A percentile compares a stretch with the other conserved stretches of the same genome.
Conservation (phyloP, 2,329 filamentous ascomycete species). For the Beauveria sp. region DNA sequence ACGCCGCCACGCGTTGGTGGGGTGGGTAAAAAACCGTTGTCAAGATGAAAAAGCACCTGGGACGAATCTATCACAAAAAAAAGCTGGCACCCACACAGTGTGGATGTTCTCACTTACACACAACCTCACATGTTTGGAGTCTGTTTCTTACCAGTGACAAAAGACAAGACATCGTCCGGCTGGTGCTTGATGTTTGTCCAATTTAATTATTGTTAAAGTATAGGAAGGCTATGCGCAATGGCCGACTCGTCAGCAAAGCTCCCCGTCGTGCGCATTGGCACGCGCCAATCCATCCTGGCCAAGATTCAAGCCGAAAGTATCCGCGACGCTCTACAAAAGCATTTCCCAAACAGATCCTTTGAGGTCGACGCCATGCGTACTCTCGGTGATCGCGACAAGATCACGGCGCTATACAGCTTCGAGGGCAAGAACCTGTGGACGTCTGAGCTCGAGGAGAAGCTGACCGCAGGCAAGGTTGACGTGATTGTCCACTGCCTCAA, state of each 20-base stretch:
- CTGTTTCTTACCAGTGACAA: too few relatives aligned
- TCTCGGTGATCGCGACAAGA: conserved; percentile 83
- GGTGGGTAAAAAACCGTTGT: too few relatives aligned
- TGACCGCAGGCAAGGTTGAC: conserved; percentile 64
- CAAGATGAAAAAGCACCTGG: too few relatives aligned
- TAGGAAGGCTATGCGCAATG: conserved; percentile 15
- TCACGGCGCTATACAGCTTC: conserved; percentile 80
- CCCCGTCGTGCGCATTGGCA: conserved; percentile 66
- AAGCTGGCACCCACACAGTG: too few relatives aligned
- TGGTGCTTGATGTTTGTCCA: too few relatives aligned
- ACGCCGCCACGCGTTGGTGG: not conserved
- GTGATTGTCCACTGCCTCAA: conserved; percentile 89
- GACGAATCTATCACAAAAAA: too few relatives aligned
- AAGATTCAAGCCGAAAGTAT: conserved; percentile 77
- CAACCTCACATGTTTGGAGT: too few relatives aligned
- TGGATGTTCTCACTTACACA: too few relatives aligned
- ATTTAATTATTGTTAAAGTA: not conserved
- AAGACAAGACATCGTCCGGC: too few relatives aligned
- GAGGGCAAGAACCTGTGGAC: conserved; percentile 95
- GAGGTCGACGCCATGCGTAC: conserved; percentile 74
- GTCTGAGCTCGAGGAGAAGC: conserved; percentile 77
- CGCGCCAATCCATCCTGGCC: conserved; percentile 78
- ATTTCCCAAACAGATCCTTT: conserved; percentile 63
- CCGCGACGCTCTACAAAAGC: conserved; percentile 55
- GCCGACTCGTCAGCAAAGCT: conserved; percentile 17